Percentiles rank a stretch among this genome's conserved stretches.
phyloP scores from a whole-genome alignment of 768 basidiomycete genomes.

The Termitomyces sp. region DNA sequence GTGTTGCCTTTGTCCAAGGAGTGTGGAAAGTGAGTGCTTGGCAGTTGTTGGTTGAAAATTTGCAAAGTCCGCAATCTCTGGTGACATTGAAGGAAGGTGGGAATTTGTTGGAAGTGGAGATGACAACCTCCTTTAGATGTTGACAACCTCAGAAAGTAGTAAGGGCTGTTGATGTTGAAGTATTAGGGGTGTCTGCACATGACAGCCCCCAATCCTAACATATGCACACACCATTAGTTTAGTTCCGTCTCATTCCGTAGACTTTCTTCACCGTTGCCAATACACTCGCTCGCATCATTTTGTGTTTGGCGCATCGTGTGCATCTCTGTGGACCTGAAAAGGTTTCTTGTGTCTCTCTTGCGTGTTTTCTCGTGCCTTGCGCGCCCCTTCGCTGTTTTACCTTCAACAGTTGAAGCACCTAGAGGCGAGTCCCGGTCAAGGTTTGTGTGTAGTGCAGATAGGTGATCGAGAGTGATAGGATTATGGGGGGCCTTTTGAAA shows the following conservation, averaged over 20 bases:
- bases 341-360: too few species aligned
- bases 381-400: too few species aligned
- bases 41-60: neutral
- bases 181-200: too few species aligned
- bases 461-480: conserved; percentile 33
- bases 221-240: too few species aligned
- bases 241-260: too few species aligned
- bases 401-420: conserved; percentile 31
- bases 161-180: too few species aligned
- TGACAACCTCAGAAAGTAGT: conserved; percentile 33
- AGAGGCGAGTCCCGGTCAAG: conserved; percentile 24
- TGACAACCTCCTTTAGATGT: conserved; percentile 22
- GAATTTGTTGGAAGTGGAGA: conserved; percentile 6
- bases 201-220: too few species aligned
- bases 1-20: conserved; percentile 30
- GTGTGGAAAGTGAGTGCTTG: conserved; percentile 18
- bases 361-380: too few species aligned
- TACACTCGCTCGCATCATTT: too few species aligned
- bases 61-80: conserved; percentile 7
- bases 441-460: conserved; percentile 17
- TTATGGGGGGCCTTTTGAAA: neutral
- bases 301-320: too few species aligned
- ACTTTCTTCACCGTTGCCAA: too few species aligned
- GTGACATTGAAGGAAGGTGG: conserved; percentile 8
- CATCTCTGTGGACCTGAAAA: too few species aligned